A percentile compares a stretch with the other conserved stretches of the same genome.
phyloP scores from a whole-genome alignment of 2,329 filamentous ascomycete species.

The Trichoderma atroviride region DNA sequence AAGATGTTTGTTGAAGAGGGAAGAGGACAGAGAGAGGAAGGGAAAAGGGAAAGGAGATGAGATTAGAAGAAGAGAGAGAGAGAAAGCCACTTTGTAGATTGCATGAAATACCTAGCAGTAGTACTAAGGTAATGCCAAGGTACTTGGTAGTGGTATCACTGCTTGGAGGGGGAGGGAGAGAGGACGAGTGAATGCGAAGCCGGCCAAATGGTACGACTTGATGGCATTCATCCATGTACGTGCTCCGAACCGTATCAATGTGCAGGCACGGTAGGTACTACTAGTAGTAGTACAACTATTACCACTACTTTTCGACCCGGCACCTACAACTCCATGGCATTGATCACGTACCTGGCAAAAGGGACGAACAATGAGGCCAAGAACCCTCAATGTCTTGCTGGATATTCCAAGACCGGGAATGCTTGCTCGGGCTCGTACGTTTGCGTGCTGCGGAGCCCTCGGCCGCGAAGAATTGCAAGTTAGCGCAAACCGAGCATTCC shows the following conservation, averaged over 20 bases:
- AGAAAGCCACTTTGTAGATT: not conserved
- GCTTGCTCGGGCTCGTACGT: slow-evolving; percentile 4
- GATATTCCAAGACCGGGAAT: not conserved
- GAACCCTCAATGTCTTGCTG: slow-evolving; percentile 2
- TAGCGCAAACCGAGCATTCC: slow-evolving; percentile 13
- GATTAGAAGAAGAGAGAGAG: not conserved
- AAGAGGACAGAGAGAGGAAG: not conserved
- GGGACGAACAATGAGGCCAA: slow-evolving; percentile 11
- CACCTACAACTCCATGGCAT: not conserved
- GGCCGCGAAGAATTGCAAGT: slow-evolving; percentile 12
- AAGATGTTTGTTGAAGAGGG: not conserved
- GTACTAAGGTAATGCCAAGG: not conserved
- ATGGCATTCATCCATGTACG: not conserved
- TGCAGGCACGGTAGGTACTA: not conserved
- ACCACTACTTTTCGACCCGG: not conserved
- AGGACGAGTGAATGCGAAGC: not conserved
- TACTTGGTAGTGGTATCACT: not conserved
- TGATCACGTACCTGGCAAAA: not conserved
- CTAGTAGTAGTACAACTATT: not conserved
- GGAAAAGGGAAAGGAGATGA: not conserved
- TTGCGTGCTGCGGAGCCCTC: slow-evolving; percentile 20
- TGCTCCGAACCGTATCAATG: not conserved
- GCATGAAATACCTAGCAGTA: not conserved
- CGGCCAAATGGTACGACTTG: slow-evolving; percentile 10
- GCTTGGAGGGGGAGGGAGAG: slow-evolving; percentile 1